phyloP scores from a whole-genome alignment of 2,329 filamentous ascomycete species.

The Colletotrichum liaoningense region DNA sequence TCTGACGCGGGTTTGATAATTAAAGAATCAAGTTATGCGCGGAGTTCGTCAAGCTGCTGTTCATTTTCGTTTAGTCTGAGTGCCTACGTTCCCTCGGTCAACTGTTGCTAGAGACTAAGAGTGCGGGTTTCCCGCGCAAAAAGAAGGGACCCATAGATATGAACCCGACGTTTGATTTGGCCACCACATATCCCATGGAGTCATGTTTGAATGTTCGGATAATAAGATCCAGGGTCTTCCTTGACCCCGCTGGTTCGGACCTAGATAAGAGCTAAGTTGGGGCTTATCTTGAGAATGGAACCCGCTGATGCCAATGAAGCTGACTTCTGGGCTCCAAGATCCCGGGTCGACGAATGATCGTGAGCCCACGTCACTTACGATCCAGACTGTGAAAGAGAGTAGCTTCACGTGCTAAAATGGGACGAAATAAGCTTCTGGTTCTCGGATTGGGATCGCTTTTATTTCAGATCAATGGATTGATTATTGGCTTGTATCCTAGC shows the following conservation, averaged over 20 bases:
- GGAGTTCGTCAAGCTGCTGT: neutral
- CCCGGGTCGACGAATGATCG: no score
- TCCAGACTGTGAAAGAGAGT: no score
- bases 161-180: neutral
- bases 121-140: conserved; percentile 16
- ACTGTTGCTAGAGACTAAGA: neutral
- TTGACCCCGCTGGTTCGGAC: neutral
- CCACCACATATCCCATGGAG: neutral
- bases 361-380: no score
- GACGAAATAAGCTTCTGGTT: no score
- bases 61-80: neutral
- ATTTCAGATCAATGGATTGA: no score
- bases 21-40: neutral
- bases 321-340: neutral
- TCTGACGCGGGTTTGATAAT: neutral
- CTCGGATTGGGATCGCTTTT: no score
- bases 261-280: conserved; percentile 10
- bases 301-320: neutral
- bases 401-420: no score
- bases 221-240: neutral
- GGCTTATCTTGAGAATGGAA: neutral
- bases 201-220: neutral
- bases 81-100: conserved; percentile 15
- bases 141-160: conserved; percentile 11
- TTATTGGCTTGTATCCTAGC: no score